These are phyloP conservation scores for Diaporthe sp. DNA, from an alignment of 2,329 filamentous ascomycete genomes.

Conservation along the genomic window DNA sequence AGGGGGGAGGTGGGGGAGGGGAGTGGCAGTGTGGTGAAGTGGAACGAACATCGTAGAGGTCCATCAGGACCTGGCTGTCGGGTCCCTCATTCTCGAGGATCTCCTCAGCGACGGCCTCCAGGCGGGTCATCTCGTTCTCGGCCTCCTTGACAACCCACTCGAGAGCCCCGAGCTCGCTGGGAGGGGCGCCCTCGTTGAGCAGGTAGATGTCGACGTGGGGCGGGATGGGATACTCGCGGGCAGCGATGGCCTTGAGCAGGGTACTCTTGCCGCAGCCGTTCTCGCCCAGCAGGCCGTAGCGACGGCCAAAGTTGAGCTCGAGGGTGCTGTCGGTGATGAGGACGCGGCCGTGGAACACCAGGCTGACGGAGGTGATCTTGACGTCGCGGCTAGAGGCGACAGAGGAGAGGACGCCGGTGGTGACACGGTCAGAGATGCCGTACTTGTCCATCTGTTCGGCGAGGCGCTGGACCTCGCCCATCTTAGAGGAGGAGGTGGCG, in stretches of 20 bases:
- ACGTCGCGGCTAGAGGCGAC: conserved; percentile 88
- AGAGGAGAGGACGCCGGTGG: conserved; percentile 94
- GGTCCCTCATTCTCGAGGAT: conserved; percentile 93
- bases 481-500: conserved; percentile 77
- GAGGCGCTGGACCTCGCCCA: conserved; percentile 86
- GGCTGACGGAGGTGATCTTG: conserved; percentile 92
- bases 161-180: conserved; percentile 87
- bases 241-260: conserved; percentile 93
- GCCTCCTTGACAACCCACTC: conserved; percentile 98
- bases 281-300: conserved; percentile 96
- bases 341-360: conserved; percentile 98
- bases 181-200: conserved; percentile 94
- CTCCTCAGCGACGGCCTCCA: conserved; percentile 90
- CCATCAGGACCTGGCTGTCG: conserved; percentile 88
- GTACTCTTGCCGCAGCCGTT: conserved; percentile 99
- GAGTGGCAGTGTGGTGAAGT: no score
- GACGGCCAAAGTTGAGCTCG: conserved; percentile 90
- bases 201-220: conserved; percentile 98
- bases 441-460: conserved; percentile 95
- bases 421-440: conserved; percentile 96
- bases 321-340: conserved; percentile 93
- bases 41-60: conserved; percentile 89
- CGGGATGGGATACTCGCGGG: conserved; percentile 94
- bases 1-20: background rate
- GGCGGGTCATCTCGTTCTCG: conserved; percentile 88